A percentile compares a stretch with the other conserved stretches of the same genome.
phyloP scores from a whole-genome alignment of 371 early-diverging fungal genomes.

The Nematocida ironsii region DNA sequence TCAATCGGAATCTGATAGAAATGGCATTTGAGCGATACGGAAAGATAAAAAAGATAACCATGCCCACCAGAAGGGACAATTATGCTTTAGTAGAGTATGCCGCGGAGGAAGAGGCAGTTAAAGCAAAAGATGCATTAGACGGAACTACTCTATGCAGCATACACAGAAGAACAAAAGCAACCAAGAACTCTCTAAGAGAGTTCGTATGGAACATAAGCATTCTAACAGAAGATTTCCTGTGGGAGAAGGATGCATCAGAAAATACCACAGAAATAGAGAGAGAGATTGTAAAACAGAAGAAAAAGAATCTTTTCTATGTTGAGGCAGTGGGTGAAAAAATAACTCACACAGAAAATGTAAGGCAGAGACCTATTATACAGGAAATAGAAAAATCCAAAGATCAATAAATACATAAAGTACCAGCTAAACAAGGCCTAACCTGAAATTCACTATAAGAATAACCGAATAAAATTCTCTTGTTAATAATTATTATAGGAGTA shows the following conservation, averaged over 20 bases:
- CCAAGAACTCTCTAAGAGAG: not conserved
- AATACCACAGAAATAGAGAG: conserved; percentile 31
- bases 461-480: not conserved
- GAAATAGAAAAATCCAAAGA: not conserved
- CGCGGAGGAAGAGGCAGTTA: not conserved
- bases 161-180: conserved; percentile 10
- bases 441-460: not conserved
- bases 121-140: conserved; percentile 31
- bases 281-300: conserved; percentile 30
- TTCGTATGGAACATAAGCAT: conserved; percentile 40
- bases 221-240: conserved; percentile 13
- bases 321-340: conserved; percentile 29
- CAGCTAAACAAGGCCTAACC: not conserved
- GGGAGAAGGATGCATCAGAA: conserved; percentile 27
- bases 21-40: conserved; percentile 17
- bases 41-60: conserved; percentile 27
- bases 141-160: conserved; percentile 31
- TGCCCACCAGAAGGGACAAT: conserved; percentile 26
- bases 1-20: not conserved
- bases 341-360: not conserved
- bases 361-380: conserved; percentile 7
- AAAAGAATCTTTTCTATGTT: conserved; percentile 35
- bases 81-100: conserved; percentile 30
- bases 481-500: too few relatives aligned
- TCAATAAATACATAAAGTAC: too few relatives aligned